Evolutionary conservation across 1,284 basidiomycete genomes (phyloP).

Genomic region (Dichomitus squalens): DNA sequence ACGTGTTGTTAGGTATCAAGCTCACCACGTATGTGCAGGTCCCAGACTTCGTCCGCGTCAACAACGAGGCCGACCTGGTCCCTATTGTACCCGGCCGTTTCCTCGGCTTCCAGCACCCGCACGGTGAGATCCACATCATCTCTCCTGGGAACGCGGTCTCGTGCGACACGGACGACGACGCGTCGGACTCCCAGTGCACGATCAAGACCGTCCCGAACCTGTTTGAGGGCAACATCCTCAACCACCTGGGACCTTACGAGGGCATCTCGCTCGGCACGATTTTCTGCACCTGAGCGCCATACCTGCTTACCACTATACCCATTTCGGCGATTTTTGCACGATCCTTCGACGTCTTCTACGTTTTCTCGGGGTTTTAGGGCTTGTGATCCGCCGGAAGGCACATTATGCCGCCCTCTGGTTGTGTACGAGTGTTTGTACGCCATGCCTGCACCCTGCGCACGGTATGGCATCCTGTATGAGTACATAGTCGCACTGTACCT

Average conservation of each 20-base stretch:
- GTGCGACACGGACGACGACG: slow-evolving; percentile 46
- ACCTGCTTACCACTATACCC: no score
- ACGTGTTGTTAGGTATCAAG: background rate
- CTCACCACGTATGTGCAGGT: slow-evolving; percentile 22
- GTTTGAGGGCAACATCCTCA: slow-evolving; percentile 41
- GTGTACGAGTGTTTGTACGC: no score
- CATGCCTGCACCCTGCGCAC: no score
- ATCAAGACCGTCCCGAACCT: slow-evolving; percentile 48
- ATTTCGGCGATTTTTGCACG: background rate
- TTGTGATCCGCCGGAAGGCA: no score
- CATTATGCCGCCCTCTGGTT: no score
- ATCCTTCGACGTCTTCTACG: background rate
- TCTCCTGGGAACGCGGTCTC: slow-evolving; percentile 32
- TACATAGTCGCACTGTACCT: no score
- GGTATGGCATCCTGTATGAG: no score
- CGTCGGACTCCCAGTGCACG: slow-evolving; percentile 47
- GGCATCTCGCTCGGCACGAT: slow-evolving; percentile 53
- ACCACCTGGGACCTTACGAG: slow-evolving; percentile 60
- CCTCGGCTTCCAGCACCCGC: slow-evolving; percentile 41
- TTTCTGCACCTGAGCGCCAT: slow-evolving; percentile 39
- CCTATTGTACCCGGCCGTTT: slow-evolving; percentile 43
- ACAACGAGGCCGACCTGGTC: slow-evolving; percentile 41
- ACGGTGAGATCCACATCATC: slow-evolving; percentile 41
- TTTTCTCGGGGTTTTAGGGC: no score
- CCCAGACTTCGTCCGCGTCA: slow-evolving; percentile 38